These are phyloP conservation scores for Arabis hirsuta DNA, from an alignment of 345 rosid species.

Conservation along the genomic window DNA sequence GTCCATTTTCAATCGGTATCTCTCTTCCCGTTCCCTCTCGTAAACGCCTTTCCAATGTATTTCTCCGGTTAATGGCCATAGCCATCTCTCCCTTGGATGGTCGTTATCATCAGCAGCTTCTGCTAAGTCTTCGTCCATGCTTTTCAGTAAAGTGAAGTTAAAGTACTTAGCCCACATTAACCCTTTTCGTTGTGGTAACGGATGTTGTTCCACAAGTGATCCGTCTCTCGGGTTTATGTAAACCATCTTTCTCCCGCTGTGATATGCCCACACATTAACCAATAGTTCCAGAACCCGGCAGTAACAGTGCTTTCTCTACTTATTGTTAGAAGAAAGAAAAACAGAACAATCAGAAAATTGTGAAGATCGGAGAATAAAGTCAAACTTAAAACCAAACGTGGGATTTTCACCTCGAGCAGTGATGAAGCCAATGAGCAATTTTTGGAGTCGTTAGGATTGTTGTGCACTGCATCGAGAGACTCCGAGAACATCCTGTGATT, in stretches of 20 bases:
- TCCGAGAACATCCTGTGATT: conserved; percentile 85
- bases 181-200: conserved; percentile 59
- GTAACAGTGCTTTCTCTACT: conserved; percentile 86
- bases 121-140: conserved; percentile 97
- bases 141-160: conserved; percentile 70
- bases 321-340: conserved; percentile 3
- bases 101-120: conserved; percentile 97
- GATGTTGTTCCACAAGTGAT: conserved; percentile 77
- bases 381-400: conserved; percentile 1
- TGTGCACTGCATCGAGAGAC: conserved; percentile 78
- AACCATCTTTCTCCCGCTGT: conserved; percentile 84
- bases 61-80: conserved; percentile 96
- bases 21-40: conserved; percentile 93
- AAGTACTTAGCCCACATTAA: conserved; percentile 84
- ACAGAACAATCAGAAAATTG: conserved; percentile 17
- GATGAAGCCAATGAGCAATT: conserved; percentile 71
- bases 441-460: conserved; percentile 48
- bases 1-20: conserved; percentile 90
- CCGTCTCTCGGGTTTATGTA: conserved; percentile 84
- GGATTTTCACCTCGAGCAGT: conserved; percentile 61
- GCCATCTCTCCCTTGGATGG: conserved; percentile 72
- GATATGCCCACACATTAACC: conserved; percentile 96
- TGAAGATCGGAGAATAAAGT: not conserved
- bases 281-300: conserved; percentile 85
- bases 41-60: conserved; percentile 98